Base-by-base conservation (phyloP, 768 basidiomycete genomes). In the Mycena polygramma region DNA sequence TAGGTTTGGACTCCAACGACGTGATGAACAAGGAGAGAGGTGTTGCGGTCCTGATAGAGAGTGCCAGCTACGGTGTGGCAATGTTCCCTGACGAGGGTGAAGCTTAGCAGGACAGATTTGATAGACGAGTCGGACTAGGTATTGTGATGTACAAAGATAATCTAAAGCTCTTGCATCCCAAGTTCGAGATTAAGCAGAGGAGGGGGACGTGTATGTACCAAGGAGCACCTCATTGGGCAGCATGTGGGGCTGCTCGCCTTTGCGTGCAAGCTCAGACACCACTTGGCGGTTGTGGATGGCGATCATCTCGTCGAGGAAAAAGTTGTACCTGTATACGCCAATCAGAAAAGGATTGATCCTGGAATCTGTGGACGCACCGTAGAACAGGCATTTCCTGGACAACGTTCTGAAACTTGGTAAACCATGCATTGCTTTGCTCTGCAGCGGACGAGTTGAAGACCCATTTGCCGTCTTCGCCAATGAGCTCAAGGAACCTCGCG, bases 251-350 rank as follows among this genome's bases (percentile, higher is more conserved):
- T 26, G 52, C 22, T 64, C 35, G 3, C 63, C 63, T 2, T 24
- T 64, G 10, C 53, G 39, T 6, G 17, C 26, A 5, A 64, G 14
- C 19, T 64, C 51, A 4, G 52, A 1, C 11, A 64, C 63, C 14
- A 55, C 43, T 20, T 63, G 30, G 19, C 54, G n/a, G 19, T 81
- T 81, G 0, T 43, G 43, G 3, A 65, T 46, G 2, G 45, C 26
- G 41, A 81, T 76, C 78, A 80, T 77, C 60, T 80, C 75, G 60
- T 81, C 79, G 0, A 81, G 49, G 52, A 79, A 81, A 24, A 80
- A 81, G 41, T 78, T 70, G 17, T 73, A 65, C 0, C 63, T 65
- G 53, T 10, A 39, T n/a, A n/a, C n/a, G n/a, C n/a, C n/a, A n/a
- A n/a, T n/a, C n/a, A n/a, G n/a, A n/a, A n/a, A n/a, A n/a, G n/a